A percentile compares a stretch with the other conserved stretches of the same genome.
These are phyloP conservation scores for Colletotrichum chrysophilum DNA, from an alignment of 2,329 filamentous ascomycete genomes.

Conservation along the genomic window DNA sequence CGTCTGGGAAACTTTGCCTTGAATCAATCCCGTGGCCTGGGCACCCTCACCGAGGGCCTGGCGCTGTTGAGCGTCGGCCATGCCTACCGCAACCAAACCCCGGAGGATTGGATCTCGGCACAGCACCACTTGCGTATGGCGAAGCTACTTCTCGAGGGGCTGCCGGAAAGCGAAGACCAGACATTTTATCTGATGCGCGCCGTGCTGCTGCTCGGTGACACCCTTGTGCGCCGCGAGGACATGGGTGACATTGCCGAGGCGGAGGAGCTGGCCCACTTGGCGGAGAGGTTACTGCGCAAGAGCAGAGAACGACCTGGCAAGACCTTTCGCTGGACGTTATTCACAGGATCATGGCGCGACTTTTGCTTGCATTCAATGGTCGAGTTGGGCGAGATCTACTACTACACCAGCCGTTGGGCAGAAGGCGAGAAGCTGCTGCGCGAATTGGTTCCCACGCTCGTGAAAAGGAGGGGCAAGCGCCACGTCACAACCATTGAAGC, in stretches of 20 bases:
- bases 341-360: conserved; percentile 21
- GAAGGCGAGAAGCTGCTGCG: conserved; percentile 24
- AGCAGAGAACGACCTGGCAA: conserved; percentile 2
- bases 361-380: conserved; percentile 26
- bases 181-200: conserved; percentile 23
- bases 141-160: conserved; percentile 12
- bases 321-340: conserved; percentile 15
- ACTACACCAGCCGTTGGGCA: conserved; percentile 24
- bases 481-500: conserved; percentile 24
- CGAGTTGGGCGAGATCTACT: conserved; percentile 27
- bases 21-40: conserved; percentile 8
- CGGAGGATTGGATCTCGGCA: conserved; percentile 18
- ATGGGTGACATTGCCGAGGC: conserved; percentile 18
- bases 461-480: conserved; percentile 14
- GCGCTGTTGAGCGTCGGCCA: conserved; percentile 22
- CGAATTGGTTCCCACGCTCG: conserved; percentile 19
- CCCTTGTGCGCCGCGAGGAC: conserved; percentile 23
- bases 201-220: conserved; percentile 23
- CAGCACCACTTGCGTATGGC: conserved; percentile 20
- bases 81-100: conserved; percentile 21
- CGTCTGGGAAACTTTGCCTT: conserved; percentile 7
- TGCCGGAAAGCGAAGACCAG: conserved; percentile 15
- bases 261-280: conserved; percentile 13
- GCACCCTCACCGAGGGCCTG: conserved; percentile 18
- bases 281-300: conserved; percentile 15